Evolutionary conservation across 2,329 filamentous ascomycete species (phyloP), one percentile per base, ranked within the genome.

Genomic region (Hypoxylon sp.): DNA sequence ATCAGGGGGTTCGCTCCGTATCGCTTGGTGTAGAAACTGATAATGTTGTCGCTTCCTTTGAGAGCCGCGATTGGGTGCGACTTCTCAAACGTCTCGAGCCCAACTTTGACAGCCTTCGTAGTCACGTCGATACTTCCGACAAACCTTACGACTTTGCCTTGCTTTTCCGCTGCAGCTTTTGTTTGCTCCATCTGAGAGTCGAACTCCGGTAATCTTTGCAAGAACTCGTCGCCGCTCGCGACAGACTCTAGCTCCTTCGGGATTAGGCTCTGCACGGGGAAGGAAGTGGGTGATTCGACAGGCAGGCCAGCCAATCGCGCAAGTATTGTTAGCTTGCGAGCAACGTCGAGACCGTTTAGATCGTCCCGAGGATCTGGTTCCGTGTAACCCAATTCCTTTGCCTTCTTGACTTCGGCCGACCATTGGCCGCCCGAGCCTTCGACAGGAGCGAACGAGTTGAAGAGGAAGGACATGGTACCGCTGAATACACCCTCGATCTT

Each of bases 41-140:
- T 97, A 78, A 99, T 97, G 83, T 99, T 99, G 78, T 98, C 96
- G 79, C 94, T 98, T 34, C 96, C 96, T 86, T 97, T 97, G 62
- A 99, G 85, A 50, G 92, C 91, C 12, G 96, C 96, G 81, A 99
- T 97, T 11, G 96, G 92, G 76, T 96, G 93, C 65, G 91, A 92
- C 73, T 88, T 88, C 71, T 97, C 94, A 73, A 94, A 94, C 81
- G 91, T 92, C 85, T 97, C 91, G 70, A 99, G 81, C 2, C 96
- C 95, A 62, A 99, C 96, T 84, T 94, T 96, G 78, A 98, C 91
- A 72, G 89, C 83, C 78, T 93, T 91, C 67, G 85, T 87, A n/a
- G 83, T 85, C 45, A 97, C 89, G 76, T 99, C 94, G 67, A 98
- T 92, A 78, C 92, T 97, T 51, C 96, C 96, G 11, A 98, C 94